These are phyloP conservation scores for Pelargonium citronellum DNA, from an alignment of 441 rosid genomes.

Conservation along the genomic window DNA sequence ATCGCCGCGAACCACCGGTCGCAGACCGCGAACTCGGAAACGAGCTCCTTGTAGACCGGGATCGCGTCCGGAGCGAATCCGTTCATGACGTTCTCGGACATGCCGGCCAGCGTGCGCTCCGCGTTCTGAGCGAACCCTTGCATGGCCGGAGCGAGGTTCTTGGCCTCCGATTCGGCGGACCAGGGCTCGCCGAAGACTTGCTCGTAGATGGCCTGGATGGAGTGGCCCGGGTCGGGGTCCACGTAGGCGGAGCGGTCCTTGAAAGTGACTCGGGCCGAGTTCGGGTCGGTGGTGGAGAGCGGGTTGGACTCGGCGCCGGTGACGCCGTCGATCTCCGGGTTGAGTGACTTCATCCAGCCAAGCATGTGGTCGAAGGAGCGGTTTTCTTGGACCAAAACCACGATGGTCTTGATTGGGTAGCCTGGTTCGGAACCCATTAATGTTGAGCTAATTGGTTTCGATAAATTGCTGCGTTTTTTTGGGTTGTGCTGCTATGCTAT, in stretches of 20 bases:
- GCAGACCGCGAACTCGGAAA: slow-evolving; percentile 59
- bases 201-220: slow-evolving; percentile 81
- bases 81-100: slow-evolving; percentile 70
- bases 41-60: slow-evolving; percentile 63
- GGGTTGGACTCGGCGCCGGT: slow-evolving; percentile 74
- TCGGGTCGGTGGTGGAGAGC: slow-evolving; percentile 47
- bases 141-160: slow-evolving; percentile 44
- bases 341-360: slow-evolving; percentile 75
- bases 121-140: slow-evolving; percentile 78
- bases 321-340: slow-evolving; percentile 71
- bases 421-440: not conserved
- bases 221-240: slow-evolving; percentile 87
- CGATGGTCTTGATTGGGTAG: slow-evolving; percentile 73
- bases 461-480: no score
- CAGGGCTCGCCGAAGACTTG: slow-evolving; percentile 70
- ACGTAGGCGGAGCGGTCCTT: slow-evolving; percentile 49
- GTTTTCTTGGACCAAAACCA: slow-evolving; percentile 77
- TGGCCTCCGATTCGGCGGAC: slow-evolving; percentile 26
- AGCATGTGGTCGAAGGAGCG: slow-evolving; percentile 57
- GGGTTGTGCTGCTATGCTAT: no score
- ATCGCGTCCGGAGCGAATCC: slow-evolving; percentile 64
- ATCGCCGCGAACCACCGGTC: slow-evolving; percentile 78
- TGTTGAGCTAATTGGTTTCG: not conserved
- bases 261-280: slow-evolving; percentile 41
- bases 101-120: slow-evolving; percentile 45